Base-by-base conservation (phyloP, 2,329 filamentous ascomycete genomes). In the Fusarium praegraminearum region DNA sequence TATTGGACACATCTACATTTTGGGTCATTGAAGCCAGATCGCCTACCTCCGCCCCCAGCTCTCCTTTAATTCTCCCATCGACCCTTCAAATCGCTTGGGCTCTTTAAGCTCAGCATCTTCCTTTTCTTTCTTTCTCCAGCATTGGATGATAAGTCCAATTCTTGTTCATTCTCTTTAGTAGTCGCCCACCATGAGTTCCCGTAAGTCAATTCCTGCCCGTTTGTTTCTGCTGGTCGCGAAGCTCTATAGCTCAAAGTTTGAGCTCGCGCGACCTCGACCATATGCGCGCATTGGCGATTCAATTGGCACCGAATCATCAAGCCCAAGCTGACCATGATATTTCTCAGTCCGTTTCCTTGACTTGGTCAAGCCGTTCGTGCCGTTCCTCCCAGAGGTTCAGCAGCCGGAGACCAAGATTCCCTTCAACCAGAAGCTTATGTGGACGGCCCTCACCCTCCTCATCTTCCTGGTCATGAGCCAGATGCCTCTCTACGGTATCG, bases 391-490 rank as follows among this genome's bases (percentile, higher is more conserved):
- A 80, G 96, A 99, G 91, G 96, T 99, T 84, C 92, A 95, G 86
- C 92, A 97, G 80, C 96, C 96, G 76, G 96, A 99, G 86, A 97
- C 94, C 82, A 98, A 98, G 87, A 91, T 97, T 63, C 93, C 94
- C 75, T 99, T 99, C 91, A 97, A 98, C 88, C 96, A 98, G 84
- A 94, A 95, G 87, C 85, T 96, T 86, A 95, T 95, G 93, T 96
- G 93, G 93, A 96, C 93, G 73, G 93, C 91, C 81, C 90, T 95
- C 81, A 98, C 96, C 73, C 89, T 99, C 76, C 87, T 99, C 82
- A 97, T 98, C 85, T 99, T 99, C 90, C 86, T 99, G 88, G 94
- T 99, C 83, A 99, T 99, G 96, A 98, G 94, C 86, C 96, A 98
- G 86, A 98, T 99, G 96, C 94, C 96, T 72, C 86, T 96, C 69